These are phyloP conservation scores for Ustilago bromivora DNA, from an alignment of 1,284 basidiomycete genomes.

Conservation along the genomic window DNA sequence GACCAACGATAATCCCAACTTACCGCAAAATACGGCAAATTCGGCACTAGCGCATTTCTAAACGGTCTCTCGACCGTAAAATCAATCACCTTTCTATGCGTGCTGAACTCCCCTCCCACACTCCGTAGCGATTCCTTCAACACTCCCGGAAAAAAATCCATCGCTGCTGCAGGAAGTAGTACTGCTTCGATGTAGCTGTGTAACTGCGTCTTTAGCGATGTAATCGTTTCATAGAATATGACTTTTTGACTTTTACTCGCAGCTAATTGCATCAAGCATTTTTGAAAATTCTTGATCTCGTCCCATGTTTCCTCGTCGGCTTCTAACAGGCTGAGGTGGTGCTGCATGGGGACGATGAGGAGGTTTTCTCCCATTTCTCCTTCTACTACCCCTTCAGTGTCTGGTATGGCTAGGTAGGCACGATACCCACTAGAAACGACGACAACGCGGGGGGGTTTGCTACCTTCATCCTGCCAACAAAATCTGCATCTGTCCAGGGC, in stretches of 20 bases:
- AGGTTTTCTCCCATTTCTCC: slow-evolving; percentile 77
- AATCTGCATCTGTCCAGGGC: slow-evolving; percentile 83
- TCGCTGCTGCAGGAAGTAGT: slow-evolving; percentile 85
- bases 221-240: slow-evolving; percentile 92
- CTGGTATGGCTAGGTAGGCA: slow-evolving; percentile 87
- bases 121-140: slow-evolving; percentile 94
- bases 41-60: slow-evolving; percentile 79
- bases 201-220: slow-evolving; percentile 84
- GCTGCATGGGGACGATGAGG: slow-evolving; percentile 89
- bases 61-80: slow-evolving; percentile 75
- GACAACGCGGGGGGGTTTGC: slow-evolving; percentile 81
- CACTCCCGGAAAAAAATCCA: slow-evolving; percentile 87
- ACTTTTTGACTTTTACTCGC: slow-evolving; percentile 84
- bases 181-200: slow-evolving; percentile 93
- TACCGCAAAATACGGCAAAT: slow-evolving; percentile 98
- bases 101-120: slow-evolving; percentile 95
- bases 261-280: slow-evolving; percentile 94
- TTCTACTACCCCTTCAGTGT: slow-evolving; percentile 83
- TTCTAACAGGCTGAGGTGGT: slow-evolving; percentile 89
- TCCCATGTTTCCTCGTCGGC: slow-evolving; percentile 97
- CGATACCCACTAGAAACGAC: slow-evolving; percentile 90
- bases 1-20: slow-evolving; percentile 93
- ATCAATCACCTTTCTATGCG: slow-evolving; percentile 95
- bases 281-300: slow-evolving; percentile 87
- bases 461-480: slow-evolving; percentile 70